phyloP scores from a whole-genome alignment of 805 yeast species.

The Yamadazyma ubonensis region DNA sequence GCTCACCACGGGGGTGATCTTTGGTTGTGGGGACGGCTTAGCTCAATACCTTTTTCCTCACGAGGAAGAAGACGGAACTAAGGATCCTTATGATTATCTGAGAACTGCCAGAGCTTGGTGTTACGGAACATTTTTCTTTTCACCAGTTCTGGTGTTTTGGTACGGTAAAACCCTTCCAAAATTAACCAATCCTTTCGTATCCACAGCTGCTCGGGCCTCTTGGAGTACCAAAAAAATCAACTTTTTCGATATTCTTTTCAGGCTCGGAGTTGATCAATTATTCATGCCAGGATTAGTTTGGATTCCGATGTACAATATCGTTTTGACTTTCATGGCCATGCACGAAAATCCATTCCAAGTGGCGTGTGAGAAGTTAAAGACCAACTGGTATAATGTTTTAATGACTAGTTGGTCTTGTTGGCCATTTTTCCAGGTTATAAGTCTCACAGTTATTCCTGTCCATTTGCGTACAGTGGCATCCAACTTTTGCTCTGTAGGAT shows the following conservation, averaged over 20 bases:
- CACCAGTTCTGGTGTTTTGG: slow-evolving; percentile 42
- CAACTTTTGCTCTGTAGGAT: slow-evolving; percentile 41
- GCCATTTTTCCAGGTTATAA: slow-evolving; percentile 40
- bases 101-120: slow-evolving; percentile 37
- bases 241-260: slow-evolving; percentile 20
- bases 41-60: slow-evolving; percentile 43
- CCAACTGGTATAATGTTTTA: slow-evolving; percentile 43
- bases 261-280: slow-evolving; percentile 37
- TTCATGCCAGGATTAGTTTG: slow-evolving; percentile 38
- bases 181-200: slow-evolving; percentile 36
- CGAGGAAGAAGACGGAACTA: slow-evolving; percentile 20
- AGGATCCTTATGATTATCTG: slow-evolving; percentile 22
- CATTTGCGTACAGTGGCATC: slow-evolving; percentile 38
- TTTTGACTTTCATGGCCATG: slow-evolving; percentile 36
- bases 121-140: slow-evolving; percentile 39
- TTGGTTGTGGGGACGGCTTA: slow-evolving; percentile 43
- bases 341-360: slow-evolving; percentile 34
- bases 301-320: slow-evolving; percentile 44
- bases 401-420: slow-evolving; percentile 43
- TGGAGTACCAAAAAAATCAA: slow-evolving; percentile 16
- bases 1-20: slow-evolving; percentile 48
- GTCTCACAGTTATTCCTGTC: slow-evolving; percentile 38
- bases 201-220: slow-evolving; percentile 14
- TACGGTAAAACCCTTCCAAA: slow-evolving; percentile 36
- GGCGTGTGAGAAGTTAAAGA: slow-evolving; percentile 31